Evolutionary conservation across 257 asterid genomes (phyloP), one percentile per base, ranked within the genome.

Genomic region (Scutellaria baicalensis): DNA sequence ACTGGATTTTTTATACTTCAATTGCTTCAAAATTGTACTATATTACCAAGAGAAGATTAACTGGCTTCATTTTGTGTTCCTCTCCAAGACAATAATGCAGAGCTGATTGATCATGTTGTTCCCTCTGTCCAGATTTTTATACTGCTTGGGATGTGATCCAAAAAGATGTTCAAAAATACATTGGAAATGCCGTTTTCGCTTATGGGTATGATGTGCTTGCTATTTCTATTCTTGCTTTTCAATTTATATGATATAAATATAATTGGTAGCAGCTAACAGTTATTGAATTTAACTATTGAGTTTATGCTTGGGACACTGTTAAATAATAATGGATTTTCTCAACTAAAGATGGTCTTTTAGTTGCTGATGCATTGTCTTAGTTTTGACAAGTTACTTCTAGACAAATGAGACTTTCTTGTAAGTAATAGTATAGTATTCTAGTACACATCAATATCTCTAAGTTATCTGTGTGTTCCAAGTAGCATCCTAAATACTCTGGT

Each of bases 141-240:
- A 87, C 97, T 62, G 97, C 97, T 52, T 91, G 97, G 99, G 88
- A 81, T 83, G 96, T 91, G 80, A 86, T 91, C 75, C 85, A 77
- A 72, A 85, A 81, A 77, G 87, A 91, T 71, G 82, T 80, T 51
- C 77, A 73, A 77, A 78, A 78, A 79, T 86, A 91, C 83, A 68
- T 58, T 44, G 81, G 79, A 59, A 79, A 83, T 81, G 84, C 96
- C 31, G 64, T 68, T 70, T 89, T 91, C 84, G 85, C 96, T 79
- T 77, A 85, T 74, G 87, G 97, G 99, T 89, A 84, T 84, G 74
- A 0, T 58, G 49, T 59, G 11, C 52, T 64, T 57, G 64, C 47
- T 69, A 35, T 45, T 61, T 51, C 59, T 54, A 55, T 11, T 58
- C 58, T 35, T 70, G 42, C 70, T 44, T 64, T 17, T 36, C 50